phyloP scores from a whole-genome alignment of 129 eudicot species.

The Mikania micrantha region DNA sequence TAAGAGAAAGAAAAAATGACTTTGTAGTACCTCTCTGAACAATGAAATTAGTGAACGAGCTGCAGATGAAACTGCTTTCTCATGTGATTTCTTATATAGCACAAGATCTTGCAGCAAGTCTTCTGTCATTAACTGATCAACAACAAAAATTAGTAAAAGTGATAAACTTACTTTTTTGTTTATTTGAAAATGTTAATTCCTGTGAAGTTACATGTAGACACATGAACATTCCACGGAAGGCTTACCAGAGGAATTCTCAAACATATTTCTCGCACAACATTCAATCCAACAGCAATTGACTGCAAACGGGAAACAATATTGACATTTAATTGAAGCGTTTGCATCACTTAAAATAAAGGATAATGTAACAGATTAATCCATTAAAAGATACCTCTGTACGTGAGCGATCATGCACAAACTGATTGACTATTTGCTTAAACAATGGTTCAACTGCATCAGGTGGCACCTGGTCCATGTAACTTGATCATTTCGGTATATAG shows the following conservation, averaged over 20 bases:
- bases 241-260: constrained; percentile 89
- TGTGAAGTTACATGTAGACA: background rate
- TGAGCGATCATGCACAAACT: constrained; percentile 85
- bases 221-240: background rate
- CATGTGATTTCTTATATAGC: constrained; percentile 75
- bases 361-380: background rate
- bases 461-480: constrained; percentile 58
- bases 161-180: background rate
- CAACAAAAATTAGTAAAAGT: background rate
- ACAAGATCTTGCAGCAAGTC: constrained; percentile 97
- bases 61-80: constrained; percentile 89
- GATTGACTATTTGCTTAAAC: constrained; percentile 84
- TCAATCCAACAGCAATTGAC: constrained; percentile 96
- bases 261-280: constrained; percentile 94
- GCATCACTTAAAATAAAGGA: background rate
- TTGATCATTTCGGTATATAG: constrained; percentile 6
- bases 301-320: constrained; percentile 23
- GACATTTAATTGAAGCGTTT: background rate
- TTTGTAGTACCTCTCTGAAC: constrained; percentile 70
- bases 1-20: background rate
- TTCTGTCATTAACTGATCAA: constrained; percentile 82
- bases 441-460: constrained; percentile 96
- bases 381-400: constrained; percentile 69
- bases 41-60: constrained; percentile 89
- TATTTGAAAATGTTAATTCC: background rate